Percentiles rank a stretch among this genome's conserved stretches.
These are phyloP conservation scores for Naganishia onofrii DNA, from an alignment of 768 basidiomycete genomes.

Conservation along the genomic window DNA sequence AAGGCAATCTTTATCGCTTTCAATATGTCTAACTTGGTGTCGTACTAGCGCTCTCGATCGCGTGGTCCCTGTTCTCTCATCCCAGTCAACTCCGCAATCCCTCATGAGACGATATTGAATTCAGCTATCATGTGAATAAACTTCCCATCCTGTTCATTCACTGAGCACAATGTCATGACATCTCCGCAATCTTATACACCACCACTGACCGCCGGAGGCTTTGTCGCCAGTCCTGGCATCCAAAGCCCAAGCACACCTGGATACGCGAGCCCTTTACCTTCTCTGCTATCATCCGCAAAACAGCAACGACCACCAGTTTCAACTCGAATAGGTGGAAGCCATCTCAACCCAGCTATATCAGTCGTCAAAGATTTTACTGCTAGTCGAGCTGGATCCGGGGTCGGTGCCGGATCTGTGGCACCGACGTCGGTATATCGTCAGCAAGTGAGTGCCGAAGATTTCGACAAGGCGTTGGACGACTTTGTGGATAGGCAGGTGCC, in stretches of 20 bases:
- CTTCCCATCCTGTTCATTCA: not conserved
- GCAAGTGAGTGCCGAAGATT: constrained; percentile 12
- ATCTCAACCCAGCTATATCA: constrained; percentile 5
- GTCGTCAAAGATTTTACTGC: not conserved
- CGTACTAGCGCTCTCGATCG: too few species aligned
- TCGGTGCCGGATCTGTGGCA: constrained; percentile 4
- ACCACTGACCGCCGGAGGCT: not conserved
- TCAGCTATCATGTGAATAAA: too few species aligned
- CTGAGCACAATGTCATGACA: constrained; percentile 17
- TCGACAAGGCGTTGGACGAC: constrained; percentile 22
- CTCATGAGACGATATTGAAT: not conserved
- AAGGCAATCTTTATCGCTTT: too few species aligned
- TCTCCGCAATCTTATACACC: constrained; percentile 6
- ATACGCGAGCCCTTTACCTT: not conserved
- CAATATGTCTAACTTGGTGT: too few species aligned
- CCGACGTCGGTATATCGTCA: constrained; percentile 1
- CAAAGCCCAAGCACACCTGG: not conserved
- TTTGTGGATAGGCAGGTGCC: constrained; percentile 11
- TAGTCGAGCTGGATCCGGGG: constrained; percentile 12
- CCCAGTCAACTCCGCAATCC: not conserved
- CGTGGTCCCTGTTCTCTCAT: too few species aligned
- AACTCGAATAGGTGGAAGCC: constrained; percentile 2
- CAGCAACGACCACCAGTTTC: constrained; percentile 1
- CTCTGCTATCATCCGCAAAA: not conserved
- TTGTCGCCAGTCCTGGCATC: not conserved